phyloP scores from a whole-genome alignment of 176 grass and related monocot species.

The Canna indica region DNA sequence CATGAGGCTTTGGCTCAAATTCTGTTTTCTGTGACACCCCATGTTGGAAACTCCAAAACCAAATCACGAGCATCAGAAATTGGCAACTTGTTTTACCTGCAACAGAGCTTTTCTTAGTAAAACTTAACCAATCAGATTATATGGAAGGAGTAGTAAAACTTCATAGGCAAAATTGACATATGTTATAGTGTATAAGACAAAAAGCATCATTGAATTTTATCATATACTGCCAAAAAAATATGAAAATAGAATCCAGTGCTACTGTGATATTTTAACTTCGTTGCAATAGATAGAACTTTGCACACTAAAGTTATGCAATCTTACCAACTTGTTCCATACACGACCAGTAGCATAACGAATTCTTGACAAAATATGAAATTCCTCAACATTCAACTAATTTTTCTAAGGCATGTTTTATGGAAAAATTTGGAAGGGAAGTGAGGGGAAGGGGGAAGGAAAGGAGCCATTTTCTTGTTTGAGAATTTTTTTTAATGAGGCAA shows the following conservation, averaged over 20 bases:
- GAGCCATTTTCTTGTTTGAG: too few relatives aligned
- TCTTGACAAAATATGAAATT: background rate
- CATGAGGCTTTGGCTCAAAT: constrained; percentile 38
- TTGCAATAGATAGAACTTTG: background rate
- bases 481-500: too few relatives aligned
- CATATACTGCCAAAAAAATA: too few relatives aligned
- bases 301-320: background rate
- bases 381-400: too few relatives aligned
- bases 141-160: background rate
- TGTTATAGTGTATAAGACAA: background rate
- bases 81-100: constrained; percentile 10
- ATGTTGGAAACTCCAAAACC: constrained; percentile 44
- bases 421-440: too few relatives aligned
- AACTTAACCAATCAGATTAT: background rate
- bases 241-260: background rate
- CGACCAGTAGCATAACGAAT: background rate
- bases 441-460: too few relatives aligned
- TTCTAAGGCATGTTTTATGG: too few relatives aligned
- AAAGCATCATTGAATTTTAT: too few relatives aligned
- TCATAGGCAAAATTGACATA: background rate
- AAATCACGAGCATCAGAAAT: constrained; percentile 43
- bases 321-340: background rate
- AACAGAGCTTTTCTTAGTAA: background rate
- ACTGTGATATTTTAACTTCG: background rate
- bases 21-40: constrained; percentile 51